These are phyloP conservation scores for Cryptococcus amylolentus DNA, from an alignment of 1,284 basidiomycete species.

Conservation along the genomic window DNA sequence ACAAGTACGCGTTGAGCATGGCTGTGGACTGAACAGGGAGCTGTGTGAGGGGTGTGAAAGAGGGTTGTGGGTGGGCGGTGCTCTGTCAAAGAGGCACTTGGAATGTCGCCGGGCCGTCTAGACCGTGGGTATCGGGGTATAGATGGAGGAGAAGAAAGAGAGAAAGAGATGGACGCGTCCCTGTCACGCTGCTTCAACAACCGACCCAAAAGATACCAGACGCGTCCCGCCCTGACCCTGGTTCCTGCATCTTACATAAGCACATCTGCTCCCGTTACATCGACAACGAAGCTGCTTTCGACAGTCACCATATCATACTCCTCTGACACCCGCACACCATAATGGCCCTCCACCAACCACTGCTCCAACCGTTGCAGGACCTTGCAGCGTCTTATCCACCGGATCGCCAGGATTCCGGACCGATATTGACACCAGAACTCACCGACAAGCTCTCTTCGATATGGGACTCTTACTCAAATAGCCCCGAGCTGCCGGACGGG, in stretches of 20 bases:
- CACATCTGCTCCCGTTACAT: not conserved
- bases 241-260: not conserved
- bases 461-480: slow-evolving; percentile 13
- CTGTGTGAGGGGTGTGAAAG: not conserved
- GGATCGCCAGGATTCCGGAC: not conserved
- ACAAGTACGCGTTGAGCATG: slow-evolving; percentile 10
- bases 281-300: not conserved
- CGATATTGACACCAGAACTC: slow-evolving; percentile 8
- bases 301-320: too few relatives aligned
- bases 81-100: slow-evolving; percentile 18
- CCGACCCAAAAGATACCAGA: not conserved
- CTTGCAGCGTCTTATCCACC: slow-evolving; percentile 7
- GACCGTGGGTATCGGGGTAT: not conserved
- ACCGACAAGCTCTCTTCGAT: slow-evolving; percentile 2
- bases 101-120: slow-evolving; percentile 6
- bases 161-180: not conserved
- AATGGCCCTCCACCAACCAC: slow-evolving; percentile 4
- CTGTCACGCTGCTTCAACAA: not conserved
- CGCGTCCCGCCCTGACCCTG: not conserved
- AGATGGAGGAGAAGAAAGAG: not conserved
- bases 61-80: not conserved
- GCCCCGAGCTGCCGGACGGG: not conserved
- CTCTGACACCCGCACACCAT: too few relatives aligned
- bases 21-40: not conserved
- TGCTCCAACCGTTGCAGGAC: slow-evolving; percentile 1